Conservation (phyloP, 192 early-diverging fungal species). For the Helicostylum pulchrum region DNA sequence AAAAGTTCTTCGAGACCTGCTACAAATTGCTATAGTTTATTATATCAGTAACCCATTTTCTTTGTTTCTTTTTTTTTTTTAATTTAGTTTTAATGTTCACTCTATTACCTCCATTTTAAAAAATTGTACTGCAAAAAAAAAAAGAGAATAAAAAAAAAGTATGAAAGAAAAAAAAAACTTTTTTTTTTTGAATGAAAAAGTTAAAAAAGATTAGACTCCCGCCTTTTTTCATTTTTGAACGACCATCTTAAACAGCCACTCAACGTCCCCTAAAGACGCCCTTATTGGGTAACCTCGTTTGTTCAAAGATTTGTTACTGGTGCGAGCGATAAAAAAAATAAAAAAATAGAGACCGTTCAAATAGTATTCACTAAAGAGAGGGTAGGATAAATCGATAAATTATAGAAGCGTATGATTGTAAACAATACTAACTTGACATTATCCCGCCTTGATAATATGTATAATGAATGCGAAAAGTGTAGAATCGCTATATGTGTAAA, state of each 20-base stretch:
- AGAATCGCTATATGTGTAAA: too few relatives aligned
- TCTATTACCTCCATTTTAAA: too few relatives aligned
- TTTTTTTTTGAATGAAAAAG: neutral
- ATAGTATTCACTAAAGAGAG: too few relatives aligned
- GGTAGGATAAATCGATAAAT: too few relatives aligned
- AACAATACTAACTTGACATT: too few relatives aligned
- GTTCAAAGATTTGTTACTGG: neutral
- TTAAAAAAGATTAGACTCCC: too few relatives aligned
- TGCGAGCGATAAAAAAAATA: neutral
- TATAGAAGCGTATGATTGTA: too few relatives aligned
- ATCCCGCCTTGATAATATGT: too few relatives aligned
- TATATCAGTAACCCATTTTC: neutral
- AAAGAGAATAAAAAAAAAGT: neutral
- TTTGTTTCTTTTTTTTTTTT: too few relatives aligned
- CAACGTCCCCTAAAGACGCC: neutral
- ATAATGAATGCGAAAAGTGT: too few relatives aligned
- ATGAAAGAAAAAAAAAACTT: neutral
- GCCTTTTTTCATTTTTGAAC: neutral
- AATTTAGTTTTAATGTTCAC: too few relatives aligned
- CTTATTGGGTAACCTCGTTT: constrained; percentile 3
- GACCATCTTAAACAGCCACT: constrained; percentile 7
- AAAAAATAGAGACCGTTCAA: neutral
- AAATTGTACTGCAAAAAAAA: too few relatives aligned
- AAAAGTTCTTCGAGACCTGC: constrained; percentile 33
- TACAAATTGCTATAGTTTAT: constrained; percentile 25